These are phyloP conservation scores for Coniochaeta ligniaria DNA, from an alignment of 2,329 filamentous ascomycete genomes.

Conservation along the genomic window DNA sequence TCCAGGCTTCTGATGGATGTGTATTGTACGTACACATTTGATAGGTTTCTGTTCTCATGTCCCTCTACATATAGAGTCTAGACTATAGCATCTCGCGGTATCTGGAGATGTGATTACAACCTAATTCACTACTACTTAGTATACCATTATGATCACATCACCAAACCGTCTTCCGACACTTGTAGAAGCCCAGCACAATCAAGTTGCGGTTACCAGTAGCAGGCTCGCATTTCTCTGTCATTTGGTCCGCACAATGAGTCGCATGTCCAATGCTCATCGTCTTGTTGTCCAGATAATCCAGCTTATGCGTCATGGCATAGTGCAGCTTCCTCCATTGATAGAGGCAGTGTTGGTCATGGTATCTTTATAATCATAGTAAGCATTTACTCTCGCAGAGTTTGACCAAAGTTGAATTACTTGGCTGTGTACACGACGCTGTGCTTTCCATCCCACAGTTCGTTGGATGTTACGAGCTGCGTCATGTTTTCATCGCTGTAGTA, in stretches of 20 bases:
- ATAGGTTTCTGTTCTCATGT: not conserved
- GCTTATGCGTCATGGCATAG: constrained; percentile 10
- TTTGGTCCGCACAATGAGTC: constrained; percentile 7
- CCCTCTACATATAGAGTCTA: no score
- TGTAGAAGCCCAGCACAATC: constrained; percentile 11
- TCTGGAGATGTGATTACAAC: not conserved
- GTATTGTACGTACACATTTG: not conserved
- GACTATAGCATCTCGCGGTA: not conserved
- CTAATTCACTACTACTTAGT: not conserved
- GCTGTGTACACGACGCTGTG: constrained; percentile 8
- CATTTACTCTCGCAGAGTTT: not conserved
- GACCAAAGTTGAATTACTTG: constrained; percentile 2
- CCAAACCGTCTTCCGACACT: constrained; percentile 12
- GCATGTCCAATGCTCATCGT: constrained; percentile 8
- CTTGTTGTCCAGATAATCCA: constrained; percentile 12
- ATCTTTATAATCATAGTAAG: not conserved
- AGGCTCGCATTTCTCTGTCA: constrained; percentile 9
- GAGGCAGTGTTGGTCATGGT: constrained; percentile 12
- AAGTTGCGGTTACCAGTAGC: constrained; percentile 6
- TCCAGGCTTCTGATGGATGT: not conserved
- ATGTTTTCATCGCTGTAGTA: constrained; percentile 11
- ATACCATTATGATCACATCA: not conserved
- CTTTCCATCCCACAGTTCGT: constrained; percentile 11
- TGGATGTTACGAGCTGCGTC: constrained; percentile 6
- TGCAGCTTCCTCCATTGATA: constrained; percentile 14